phyloP scores from a whole-genome alignment of 75 land plant species.

The Selaginella moellendorffii region DNA sequence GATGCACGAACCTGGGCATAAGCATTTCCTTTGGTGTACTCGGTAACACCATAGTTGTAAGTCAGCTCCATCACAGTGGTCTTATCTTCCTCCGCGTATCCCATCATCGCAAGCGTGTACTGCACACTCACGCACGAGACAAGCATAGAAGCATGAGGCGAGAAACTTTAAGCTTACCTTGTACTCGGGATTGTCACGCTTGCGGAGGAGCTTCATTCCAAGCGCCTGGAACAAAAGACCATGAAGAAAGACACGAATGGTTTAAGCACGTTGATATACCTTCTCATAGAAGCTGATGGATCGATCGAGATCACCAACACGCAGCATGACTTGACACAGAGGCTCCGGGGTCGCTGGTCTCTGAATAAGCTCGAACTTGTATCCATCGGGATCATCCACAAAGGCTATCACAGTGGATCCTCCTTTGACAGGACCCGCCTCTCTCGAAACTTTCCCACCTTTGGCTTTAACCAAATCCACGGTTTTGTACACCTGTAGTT shows the following conservation, averaged over 20 bases:
- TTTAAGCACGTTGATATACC: too few relatives aligned
- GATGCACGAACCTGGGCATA: constrained; percentile 63
- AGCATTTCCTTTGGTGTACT: constrained; percentile 85
- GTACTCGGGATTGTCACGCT: constrained; percentile 76
- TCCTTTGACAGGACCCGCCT: constrained; percentile 88
- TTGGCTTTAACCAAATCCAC: constrained; percentile 77
- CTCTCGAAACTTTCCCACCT: constrained; percentile 73
- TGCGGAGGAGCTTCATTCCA: constrained; percentile 95
- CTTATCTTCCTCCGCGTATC: constrained; percentile 52
- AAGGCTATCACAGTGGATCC: constrained; percentile 69
- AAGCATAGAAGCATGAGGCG: too few relatives aligned
- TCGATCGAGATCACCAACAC: constrained; percentile 91
- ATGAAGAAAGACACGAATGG: too few relatives aligned
- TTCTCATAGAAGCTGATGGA: constrained; percentile 88
- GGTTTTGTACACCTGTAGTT: constrained; percentile 47
- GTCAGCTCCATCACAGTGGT: constrained; percentile 73
- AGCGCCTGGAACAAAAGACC: constrained; percentile 48
- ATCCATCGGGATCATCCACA: constrained; percentile 94
- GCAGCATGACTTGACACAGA: constrained; percentile 97
- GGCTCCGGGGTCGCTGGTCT: constrained; percentile 87
- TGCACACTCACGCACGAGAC: too few relatives aligned
- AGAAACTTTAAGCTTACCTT: constrained; percentile 34
- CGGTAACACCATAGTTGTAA: constrained; percentile 83
- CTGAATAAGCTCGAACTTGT: constrained; percentile 84
- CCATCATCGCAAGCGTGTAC: constrained; percentile 73